Base-by-base conservation (phyloP, 352 stramenopile genomes). In the Globisporangium heterothallicum region DNA sequence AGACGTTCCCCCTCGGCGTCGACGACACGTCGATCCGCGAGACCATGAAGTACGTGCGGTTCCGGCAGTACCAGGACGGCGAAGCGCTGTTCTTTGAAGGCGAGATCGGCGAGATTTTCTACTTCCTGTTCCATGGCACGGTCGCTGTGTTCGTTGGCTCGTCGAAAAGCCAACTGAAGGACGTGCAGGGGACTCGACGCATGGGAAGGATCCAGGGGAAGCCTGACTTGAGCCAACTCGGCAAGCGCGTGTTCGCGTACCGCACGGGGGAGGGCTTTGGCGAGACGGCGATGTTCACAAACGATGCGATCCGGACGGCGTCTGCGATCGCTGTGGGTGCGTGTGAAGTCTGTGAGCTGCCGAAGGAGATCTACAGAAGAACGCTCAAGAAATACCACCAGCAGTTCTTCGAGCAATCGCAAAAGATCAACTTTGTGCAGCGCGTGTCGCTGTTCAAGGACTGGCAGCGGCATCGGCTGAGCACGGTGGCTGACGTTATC, bases 71-170 rank as follows among this genome's bases (percentile, higher is more conserved):
- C 25, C 45, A 69, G 43, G 71, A 79, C 40, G 68, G 69, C 16
- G 67, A 80, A 6, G 52, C 62, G 12, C 61, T 86, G 16, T 86
- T 86, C 50, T 71, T 71, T 36, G 66, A 86, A 59, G 74, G 74
- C 21, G 71, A 86, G 14, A 66, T 68, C 27, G 74, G 74, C 9
- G 58, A 83, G 38, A 63, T 63, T 5, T 86, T 83, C 50, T 86
- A 79, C 53, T 61, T 83, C 14, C 22, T 80, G 8, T 66, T 81
- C n/a, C 47, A 77, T 9, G 74, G 74, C 40, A 72, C 56, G 8
- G 66, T 86, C 18, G 72, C 64, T 1, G 75, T 86, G 21, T 86
- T 78, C 43, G 66, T 72, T 16, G 74, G 63, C n/a, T 61, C 71
- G 22, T 58, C 56, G 9, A 48, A 42, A 25, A 35, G 32, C 22